Evolutionary conservation across 106 monocot genomes (phyloP).

Genomic region (Hemerocallis citrina): DNA sequence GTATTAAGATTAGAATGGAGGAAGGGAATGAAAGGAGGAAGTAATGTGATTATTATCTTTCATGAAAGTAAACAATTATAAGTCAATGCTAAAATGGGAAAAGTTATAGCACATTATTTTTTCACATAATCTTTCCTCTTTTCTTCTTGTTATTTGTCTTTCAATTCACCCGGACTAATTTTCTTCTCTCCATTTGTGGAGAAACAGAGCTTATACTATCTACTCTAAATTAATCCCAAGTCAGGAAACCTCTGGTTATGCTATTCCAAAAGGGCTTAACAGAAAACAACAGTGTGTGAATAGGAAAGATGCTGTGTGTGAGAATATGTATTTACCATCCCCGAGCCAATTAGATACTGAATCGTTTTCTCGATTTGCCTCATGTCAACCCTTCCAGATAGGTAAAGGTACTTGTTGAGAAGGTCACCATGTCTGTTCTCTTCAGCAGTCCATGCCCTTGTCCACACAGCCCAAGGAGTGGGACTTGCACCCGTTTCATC

Average conservation of each 20-base stretch:
- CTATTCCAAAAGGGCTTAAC: neutral
- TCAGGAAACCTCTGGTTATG: neutral
- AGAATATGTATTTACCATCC: constrained; percentile 6
- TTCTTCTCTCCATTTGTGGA: too few relatives aligned
- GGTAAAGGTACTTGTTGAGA: constrained; percentile 12
- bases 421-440: constrained; percentile 20
- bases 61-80: too few relatives aligned
- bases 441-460: constrained; percentile 14
- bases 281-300: neutral
- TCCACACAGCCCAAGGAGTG: constrained; percentile 9
- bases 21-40: too few relatives aligned
- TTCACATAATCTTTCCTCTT: too few relatives aligned
- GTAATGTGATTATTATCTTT: too few relatives aligned
- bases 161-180: too few relatives aligned
- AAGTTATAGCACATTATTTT: neutral
- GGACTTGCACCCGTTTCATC: constrained; percentile 14
- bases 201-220: too few relatives aligned
- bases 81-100: neutral
- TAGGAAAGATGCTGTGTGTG: neutral
- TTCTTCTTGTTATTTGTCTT: too few relatives aligned
- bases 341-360: constrained; percentile 12
- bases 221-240: too few relatives aligned
- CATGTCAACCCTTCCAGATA: constrained; percentile 15
- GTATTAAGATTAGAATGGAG: too few relatives aligned
- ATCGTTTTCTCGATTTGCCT: constrained; percentile 17